A percentile compares a stretch with the other conserved stretches of the same genome.
Conservation (phyloP, 768 basidiomycete genomes). For the Dictyophora rubrovolvata region DNA sequence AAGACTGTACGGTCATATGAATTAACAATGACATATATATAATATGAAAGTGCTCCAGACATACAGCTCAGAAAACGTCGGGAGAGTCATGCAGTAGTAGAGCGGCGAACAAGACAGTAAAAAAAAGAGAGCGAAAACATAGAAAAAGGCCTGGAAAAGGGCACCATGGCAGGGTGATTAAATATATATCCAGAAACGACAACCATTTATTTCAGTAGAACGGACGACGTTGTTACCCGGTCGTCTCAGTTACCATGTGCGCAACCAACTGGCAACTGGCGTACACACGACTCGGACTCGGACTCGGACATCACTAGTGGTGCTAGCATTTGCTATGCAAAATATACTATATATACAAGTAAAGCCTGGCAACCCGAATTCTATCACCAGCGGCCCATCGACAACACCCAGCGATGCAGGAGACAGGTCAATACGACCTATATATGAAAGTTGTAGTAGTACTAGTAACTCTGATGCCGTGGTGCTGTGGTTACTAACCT, state of each 20-base stretch:
- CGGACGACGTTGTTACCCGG: not conserved
- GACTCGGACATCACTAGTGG: too few relatives aligned
- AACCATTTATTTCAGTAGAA: not conserved
- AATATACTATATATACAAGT: not conserved
- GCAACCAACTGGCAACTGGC: not conserved
- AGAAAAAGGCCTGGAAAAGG: not conserved
- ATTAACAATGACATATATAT: not conserved
- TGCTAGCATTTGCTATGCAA: not conserved
- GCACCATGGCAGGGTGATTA: not conserved
- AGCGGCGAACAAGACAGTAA: not conserved
- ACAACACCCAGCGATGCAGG: constrained; percentile 41
- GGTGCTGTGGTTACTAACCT: not conserved
- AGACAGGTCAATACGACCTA: constrained; percentile 39
- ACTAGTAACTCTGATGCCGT: not conserved
- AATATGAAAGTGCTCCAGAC: too few relatives aligned
- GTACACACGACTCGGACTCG: not conserved
- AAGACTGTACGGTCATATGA: not conserved
- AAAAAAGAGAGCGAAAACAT: not conserved
- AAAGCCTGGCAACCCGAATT: not conserved
- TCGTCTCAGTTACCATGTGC: constrained; percentile 5
- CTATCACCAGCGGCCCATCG: constrained; percentile 31
- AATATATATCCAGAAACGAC: not conserved
- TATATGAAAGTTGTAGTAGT: too few relatives aligned
- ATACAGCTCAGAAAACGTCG: constrained; percentile 9
- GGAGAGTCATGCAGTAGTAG: constrained; percentile 2